A percentile compares a stretch with the other conserved stretches of the same genome.
These are phyloP conservation scores for Phytophthora quininea DNA, from an alignment of 352 stramenopile genomes.

Conservation along the genomic window DNA sequence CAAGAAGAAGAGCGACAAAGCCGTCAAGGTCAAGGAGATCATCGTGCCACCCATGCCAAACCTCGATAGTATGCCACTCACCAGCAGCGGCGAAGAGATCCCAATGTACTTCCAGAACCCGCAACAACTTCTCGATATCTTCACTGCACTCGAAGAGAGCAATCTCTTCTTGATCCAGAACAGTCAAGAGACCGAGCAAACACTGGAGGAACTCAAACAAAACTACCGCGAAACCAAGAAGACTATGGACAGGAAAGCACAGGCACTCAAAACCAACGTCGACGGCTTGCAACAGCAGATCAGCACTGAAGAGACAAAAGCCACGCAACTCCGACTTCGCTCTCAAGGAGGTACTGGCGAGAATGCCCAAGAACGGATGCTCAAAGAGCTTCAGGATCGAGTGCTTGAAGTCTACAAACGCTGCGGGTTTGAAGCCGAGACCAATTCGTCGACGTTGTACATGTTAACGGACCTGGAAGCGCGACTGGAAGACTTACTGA, in stretches of 20 bases:
- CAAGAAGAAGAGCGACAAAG: constrained; percentile 61
- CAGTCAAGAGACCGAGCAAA: constrained; percentile 95
- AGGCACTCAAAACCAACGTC: constrained; percentile 89
- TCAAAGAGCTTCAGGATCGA: constrained; percentile 90
- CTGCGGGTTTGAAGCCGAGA: constrained; percentile 93
- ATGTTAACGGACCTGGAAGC: constrained; percentile 95
- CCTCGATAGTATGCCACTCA: constrained; percentile 63
- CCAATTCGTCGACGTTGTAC: constrained; percentile 91
- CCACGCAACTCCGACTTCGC: constrained; percentile 69
- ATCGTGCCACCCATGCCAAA: constrained; percentile 69
- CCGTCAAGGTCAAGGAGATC: constrained; percentile 45
- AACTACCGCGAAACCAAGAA: constrained; percentile 91
- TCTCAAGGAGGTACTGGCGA: constrained; percentile 77
- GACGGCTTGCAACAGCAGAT: constrained; percentile 91
- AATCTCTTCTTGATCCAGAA: constrained; percentile 97
- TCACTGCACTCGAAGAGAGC: constrained; percentile 93
- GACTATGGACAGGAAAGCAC: constrained; percentile 89
- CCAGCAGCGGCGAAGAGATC: constrained; percentile 89
- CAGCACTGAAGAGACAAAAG: constrained; percentile 81
- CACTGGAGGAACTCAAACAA: constrained; percentile 94
- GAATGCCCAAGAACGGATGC: constrained; percentile 89
- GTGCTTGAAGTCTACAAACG: constrained; percentile 91
- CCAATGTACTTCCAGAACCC: constrained; percentile 96
- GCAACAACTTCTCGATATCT: constrained; percentile 94
- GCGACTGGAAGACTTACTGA: constrained; percentile 91